Percentiles rank a stretch among this genome's conserved stretches.
These are phyloP conservation scores for Ustilago crameri DNA, from an alignment of 1,284 basidiomycete species.

Conservation along the genomic window DNA sequence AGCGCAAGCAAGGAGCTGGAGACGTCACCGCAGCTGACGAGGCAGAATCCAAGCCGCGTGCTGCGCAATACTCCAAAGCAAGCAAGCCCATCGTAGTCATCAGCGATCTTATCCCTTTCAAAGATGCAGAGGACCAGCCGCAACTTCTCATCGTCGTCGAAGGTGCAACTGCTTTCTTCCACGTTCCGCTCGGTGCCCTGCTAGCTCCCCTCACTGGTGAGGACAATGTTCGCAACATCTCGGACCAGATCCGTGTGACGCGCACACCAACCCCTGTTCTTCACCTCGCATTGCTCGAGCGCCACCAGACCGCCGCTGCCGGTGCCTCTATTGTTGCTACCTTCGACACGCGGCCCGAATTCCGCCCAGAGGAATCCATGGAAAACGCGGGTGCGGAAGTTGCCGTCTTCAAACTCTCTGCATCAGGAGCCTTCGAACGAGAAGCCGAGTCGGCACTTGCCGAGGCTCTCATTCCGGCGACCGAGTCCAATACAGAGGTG, in stretches of 20 bases:
- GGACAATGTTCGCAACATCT: constrained; percentile 32
- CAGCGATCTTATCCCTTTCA: constrained; percentile 41
- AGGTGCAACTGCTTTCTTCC: constrained; percentile 58
- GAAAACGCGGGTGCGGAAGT: constrained; percentile 15
- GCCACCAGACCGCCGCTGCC: neutral
- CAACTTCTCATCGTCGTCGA: constrained; percentile 54
- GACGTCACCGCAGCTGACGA: constrained; percentile 8
- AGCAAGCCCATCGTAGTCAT: constrained; percentile 49
- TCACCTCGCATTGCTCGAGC: constrained; percentile 20
- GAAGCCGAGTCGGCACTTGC: constrained; percentile 16
- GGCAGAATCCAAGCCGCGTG: constrained; percentile 17
- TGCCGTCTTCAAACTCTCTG: constrained; percentile 16
- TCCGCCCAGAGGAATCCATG: constrained; percentile 15
- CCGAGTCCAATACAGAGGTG: constrained; percentile 9
- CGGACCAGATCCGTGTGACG: constrained; percentile 27
- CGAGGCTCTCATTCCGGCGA: constrained; percentile 27
- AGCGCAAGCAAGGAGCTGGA: constrained; percentile 24
- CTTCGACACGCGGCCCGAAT: constrained; percentile 43
- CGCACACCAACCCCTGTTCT: constrained; percentile 47
- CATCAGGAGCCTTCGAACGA: constrained; percentile 19
- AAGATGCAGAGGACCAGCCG: constrained; percentile 19
- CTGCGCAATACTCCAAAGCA: constrained; percentile 34
- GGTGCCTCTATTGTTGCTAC: constrained; percentile 23
- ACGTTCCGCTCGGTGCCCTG: constrained; percentile 37
- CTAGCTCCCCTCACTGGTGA: constrained; percentile 13